Conservation (phyloP, 768 basidiomycete species). For the Collybia sp. region DNA sequence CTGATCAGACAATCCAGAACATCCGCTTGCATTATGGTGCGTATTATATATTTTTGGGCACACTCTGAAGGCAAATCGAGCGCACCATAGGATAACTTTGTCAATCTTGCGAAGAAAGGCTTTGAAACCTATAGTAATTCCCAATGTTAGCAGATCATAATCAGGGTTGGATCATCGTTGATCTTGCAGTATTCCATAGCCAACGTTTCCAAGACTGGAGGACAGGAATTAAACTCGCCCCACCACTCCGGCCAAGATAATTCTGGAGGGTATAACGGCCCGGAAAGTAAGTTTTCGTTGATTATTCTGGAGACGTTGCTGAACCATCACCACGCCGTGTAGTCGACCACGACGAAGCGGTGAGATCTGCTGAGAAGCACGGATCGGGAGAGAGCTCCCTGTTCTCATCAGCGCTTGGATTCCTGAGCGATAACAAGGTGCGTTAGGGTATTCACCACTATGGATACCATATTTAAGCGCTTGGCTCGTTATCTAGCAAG, state of each 20-base stretch:
- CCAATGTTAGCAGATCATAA: constrained; percentile 29
- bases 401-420: constrained; percentile 51
- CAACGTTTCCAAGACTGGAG: constrained; percentile 52
- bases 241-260: constrained; percentile 34
- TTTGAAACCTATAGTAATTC: constrained; percentile 47
- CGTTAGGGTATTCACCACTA: background rate
- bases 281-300: constrained; percentile 25
- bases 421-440: constrained; percentile 50
- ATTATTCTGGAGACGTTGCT: background rate
- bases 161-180: constrained; percentile 6
- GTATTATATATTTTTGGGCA: no score
- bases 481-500: constrained; percentile 25
- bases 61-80: background rate
- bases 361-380: constrained; percentile 47
- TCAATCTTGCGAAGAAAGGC: constrained; percentile 69
- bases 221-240: constrained; percentile 57
- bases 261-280: constrained; percentile 11
- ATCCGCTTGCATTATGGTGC: no score
- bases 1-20: no score
- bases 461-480: background rate
- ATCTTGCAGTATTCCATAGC: constrained; percentile 25
- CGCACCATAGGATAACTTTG: constrained; percentile 52
- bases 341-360: constrained; percentile 66
- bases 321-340: background rate
- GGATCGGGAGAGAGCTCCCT: constrained; percentile 54